Evolutionary conservation across 148 eudicot genomes (phyloP).

Genomic region (Rhododendron kiyosumense): DNA sequence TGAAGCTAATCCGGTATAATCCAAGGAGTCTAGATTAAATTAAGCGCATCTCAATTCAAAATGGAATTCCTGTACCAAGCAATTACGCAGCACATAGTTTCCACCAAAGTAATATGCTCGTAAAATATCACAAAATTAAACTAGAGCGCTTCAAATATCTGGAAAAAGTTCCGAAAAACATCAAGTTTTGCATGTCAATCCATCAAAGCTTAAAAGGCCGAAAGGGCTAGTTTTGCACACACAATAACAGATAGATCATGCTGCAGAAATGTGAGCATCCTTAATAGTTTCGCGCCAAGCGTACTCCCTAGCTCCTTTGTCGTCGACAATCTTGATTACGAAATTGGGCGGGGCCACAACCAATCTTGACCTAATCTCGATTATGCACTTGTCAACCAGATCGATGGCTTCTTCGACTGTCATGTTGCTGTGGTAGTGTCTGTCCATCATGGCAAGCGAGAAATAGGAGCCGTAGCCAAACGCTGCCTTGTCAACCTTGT

Average conservation of each 20-base stretch:
- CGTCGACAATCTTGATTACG: slow-evolving; percentile 78
- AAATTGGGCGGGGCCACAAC: slow-evolving; percentile 90
- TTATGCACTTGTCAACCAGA: slow-evolving; percentile 69
- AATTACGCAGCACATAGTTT: not conserved
- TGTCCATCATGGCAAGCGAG: slow-evolving; percentile 83
- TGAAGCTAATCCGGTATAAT: not conserved
- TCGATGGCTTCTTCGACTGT: slow-evolving; percentile 68
- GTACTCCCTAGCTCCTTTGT: slow-evolving; percentile 68
- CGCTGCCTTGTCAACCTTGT: slow-evolving; percentile 83
- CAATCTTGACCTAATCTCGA: slow-evolving; percentile 66
- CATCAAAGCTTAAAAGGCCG: not conserved
- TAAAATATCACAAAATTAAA: not conserved
- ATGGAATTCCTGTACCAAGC: not conserved
- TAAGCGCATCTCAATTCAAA: not conserved
- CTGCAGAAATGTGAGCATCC: slow-evolving; percentile 38
- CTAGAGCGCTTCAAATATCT: not conserved
- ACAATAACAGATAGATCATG: slow-evolving; percentile 15
- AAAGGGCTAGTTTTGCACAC: not conserved
- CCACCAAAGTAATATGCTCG: not conserved
- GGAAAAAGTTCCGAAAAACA: not conserved
- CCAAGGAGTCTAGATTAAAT: not conserved
- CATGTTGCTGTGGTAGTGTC: slow-evolving; percentile 69
- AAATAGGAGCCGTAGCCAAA: slow-evolving; percentile 86
- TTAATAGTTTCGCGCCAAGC: slow-evolving; percentile 77
- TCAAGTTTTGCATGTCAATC: not conserved